Base-by-base conservation (phyloP, 129 eudicot species). In the Saposhnikovia divaricata region DNA sequence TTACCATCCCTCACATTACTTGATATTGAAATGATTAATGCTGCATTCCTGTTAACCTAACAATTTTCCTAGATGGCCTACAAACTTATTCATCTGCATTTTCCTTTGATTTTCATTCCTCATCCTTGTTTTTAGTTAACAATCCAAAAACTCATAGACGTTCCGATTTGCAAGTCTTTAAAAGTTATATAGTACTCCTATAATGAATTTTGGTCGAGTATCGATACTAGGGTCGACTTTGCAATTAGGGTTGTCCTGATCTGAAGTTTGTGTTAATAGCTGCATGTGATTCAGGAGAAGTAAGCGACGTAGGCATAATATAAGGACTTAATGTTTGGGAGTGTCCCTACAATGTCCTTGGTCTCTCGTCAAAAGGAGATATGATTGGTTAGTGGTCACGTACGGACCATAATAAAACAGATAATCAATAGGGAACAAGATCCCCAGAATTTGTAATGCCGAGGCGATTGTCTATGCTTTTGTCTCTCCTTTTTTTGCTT, bases 391-490 rank as follows among this genome's bases (percentile, higher is more conserved):
- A 34, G 43, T 14, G 73, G 73, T 28, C 73, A 68, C 73, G 73
- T 68, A 68, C 73, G 73, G 73, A 68, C 40, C 40, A 68, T 34
- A 28, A 31, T 68, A 68, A 68, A 68, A 1, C 73, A 13, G 73
- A 68, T 66, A 66, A 66, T 31, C 42, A 3, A 14, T 31, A 68
- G 73, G 73, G 43, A 68, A 68, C 73, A 68, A 31, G 73, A 68
- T 68, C 73, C 73, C 23, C 43, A 68, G 19, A 68, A 27, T 68
- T 68, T 68, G 9, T 11, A 28, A 68, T 31, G 23, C 42, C 73
- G 73, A 68, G 73, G 73, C 42, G 42, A 27, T 68, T 68, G 73
- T 68, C 73, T 68, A 31, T 68, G 42, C 42, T 68, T 68, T 68
- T 68, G 73, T 68, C 73, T 27, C 73, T 66, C 72, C 1, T 66